A percentile compares a stretch with the other conserved stretches of the same genome.
Evolutionary conservation across 208 protist genomes (phyloP).

Genomic region (Angomonas ambiguus): DNA sequence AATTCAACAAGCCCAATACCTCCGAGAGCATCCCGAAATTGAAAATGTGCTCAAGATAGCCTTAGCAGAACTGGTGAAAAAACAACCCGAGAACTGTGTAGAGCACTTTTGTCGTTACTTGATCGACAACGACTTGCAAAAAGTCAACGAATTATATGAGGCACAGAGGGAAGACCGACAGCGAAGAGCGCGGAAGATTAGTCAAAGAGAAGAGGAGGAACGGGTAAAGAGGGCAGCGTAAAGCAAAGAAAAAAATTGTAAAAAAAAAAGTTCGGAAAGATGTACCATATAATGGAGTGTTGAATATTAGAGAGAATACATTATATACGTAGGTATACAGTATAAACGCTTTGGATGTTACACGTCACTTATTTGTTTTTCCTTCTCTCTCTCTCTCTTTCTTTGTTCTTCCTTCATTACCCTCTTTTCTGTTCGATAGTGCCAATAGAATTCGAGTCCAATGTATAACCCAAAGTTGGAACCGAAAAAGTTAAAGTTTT

Average conservation of each 20-base stretch:
- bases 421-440: not conserved
- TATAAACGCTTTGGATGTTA: not conserved
- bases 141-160: slow-evolving; percentile 1
- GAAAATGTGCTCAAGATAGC: slow-evolving; percentile 48
- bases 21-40: slow-evolving; percentile 78
- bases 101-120: slow-evolving; percentile 47
- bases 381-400: not conserved
- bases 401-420: not conserved
- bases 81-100: slow-evolving; percentile 54
- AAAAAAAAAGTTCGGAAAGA: not conserved
- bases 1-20: slow-evolving; percentile 76
- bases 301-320: too few relatives aligned
- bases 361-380: not conserved
- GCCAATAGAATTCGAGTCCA: not conserved
- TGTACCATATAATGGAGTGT: not conserved
- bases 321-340: too few relatives aligned
- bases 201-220: not conserved
- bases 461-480: not conserved
- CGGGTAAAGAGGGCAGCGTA: not conserved
- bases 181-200: not conserved
- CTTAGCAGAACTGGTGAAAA: slow-evolving; percentile 41
- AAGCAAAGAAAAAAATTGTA: not conserved
- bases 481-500: not conserved
- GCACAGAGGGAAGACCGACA: not conserved
- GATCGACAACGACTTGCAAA: slow-evolving; percentile 21